Evolutionary conservation across 352 stramenopile genomes (phyloP), one percentile per base, ranked within the genome.

Genomic region (Phytophthora cactorum): DNA sequence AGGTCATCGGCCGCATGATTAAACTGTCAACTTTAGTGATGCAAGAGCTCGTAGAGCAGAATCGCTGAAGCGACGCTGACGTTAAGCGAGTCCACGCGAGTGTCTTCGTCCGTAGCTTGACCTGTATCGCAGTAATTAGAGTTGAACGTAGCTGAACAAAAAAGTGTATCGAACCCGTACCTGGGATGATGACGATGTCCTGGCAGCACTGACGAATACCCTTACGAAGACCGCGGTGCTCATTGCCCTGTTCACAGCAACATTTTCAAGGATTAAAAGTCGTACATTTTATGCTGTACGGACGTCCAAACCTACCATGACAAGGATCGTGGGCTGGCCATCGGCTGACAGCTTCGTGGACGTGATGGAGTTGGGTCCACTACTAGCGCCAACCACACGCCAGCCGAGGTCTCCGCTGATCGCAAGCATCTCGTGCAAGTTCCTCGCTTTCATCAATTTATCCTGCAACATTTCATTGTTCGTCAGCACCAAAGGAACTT

Each of bases 51-150:
- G 53, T 95, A 93, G 32, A 95, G 72, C 31, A 95, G 74, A 52
- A 95, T 88, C 9, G 81, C 87, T 2, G 87, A 77, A 1, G 87
- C 87, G 10, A 92, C 87, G 27, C 84, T 93, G 27, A 95, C 83
- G 63, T 95, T 95, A 17, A 95, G 79, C 12, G 87, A 95, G 70
- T 95, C 84, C 5, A 95, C 87, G 31, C 64, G 74, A 8, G 86
- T 89, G 47, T 90, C 76, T 70, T 80, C 71, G 25, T 92, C 81
- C 8, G 75, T 72, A n/a, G 72, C 74, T 54, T 83, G 72, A 14
- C 72, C 81, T 89, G 45, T 32, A 11, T 47, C 38, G 10, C 15
- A 44, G 39, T 43, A 41, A 47, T 57, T 62, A 51, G 31, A 63
- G 31, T 44, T 49, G 38, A 49, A 49, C 44, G 39, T 29, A 58